These are phyloP conservation scores for Zymoseptoria pseudotritici DNA, from an alignment of 2,329 filamentous ascomycete species.

Conservation along the genomic window DNA sequence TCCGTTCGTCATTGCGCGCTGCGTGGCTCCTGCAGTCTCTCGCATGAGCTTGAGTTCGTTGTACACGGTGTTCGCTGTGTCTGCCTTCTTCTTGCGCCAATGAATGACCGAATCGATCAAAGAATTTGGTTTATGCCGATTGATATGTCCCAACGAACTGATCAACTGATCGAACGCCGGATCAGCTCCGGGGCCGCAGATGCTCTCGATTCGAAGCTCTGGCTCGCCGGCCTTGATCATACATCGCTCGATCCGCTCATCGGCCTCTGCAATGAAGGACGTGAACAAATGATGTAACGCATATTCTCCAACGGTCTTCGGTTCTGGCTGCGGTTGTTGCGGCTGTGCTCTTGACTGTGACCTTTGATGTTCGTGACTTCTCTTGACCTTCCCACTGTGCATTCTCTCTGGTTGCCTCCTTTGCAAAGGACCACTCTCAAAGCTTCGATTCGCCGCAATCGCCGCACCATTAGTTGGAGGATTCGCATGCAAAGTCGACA, in stretches of 20 bases:
- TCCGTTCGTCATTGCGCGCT: slow-evolving; percentile 15
- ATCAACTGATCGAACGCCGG: slow-evolving; percentile 90
- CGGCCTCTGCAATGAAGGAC: slow-evolving; percentile 92
- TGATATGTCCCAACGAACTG: slow-evolving; percentile 85
- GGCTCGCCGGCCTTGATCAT: slow-evolving; percentile 71
- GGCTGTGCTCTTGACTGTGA: slow-evolving; percentile 51
- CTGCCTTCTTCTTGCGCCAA: slow-evolving; percentile 94
- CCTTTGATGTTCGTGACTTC: slow-evolving; percentile 67
- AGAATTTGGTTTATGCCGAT: slow-evolving; percentile 86
- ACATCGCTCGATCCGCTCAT: slow-evolving; percentile 88
- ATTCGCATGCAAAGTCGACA: slow-evolving; percentile 23
- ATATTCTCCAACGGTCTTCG: slow-evolving; percentile 95
- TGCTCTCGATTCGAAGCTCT: slow-evolving; percentile 75
- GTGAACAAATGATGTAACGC: slow-evolving; percentile 94
- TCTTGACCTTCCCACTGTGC: slow-evolving; percentile 54
- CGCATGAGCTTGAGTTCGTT: slow-evolving; percentile 24
- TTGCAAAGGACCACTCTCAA: slow-evolving; percentile 17
- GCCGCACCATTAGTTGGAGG: slow-evolving; percentile 13
- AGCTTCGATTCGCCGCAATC: slow-evolving; percentile 20
- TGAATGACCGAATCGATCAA: slow-evolving; percentile 97
- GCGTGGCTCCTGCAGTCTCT: slow-evolving; percentile 18
- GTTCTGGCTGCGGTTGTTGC: slow-evolving; percentile 55
- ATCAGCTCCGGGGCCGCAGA: slow-evolving; percentile 86
- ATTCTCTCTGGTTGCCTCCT: slow-evolving; percentile 37
- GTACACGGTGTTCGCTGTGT: slow-evolving; percentile 53